These are phyloP conservation scores for Arthrobotrys sinensis DNA, from an alignment of 2,329 filamentous ascomycete species.

Conservation along the genomic window DNA sequence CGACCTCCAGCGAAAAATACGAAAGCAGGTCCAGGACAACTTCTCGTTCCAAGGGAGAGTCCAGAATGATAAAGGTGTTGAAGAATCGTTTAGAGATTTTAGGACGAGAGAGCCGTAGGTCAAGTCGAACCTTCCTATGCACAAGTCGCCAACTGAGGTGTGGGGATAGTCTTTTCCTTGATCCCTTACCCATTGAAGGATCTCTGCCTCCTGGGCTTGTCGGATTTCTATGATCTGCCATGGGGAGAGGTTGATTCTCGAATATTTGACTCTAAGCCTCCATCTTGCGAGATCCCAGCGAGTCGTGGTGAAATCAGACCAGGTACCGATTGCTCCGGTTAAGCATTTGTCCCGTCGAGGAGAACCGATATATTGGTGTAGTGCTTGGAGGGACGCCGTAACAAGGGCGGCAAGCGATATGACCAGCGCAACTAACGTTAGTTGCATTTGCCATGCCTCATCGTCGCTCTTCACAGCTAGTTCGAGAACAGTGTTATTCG, in stretches of 20 bases:
- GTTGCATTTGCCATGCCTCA: slow-evolving; percentile 8
- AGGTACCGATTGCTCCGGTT: slow-evolving; percentile 23
- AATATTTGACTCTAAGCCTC: slow-evolving; percentile 28
- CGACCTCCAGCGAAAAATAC: background rate
- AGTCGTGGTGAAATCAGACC: slow-evolving; percentile 32
- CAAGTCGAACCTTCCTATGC: slow-evolving; percentile 22
- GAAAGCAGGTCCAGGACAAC: slow-evolving; percentile 25
- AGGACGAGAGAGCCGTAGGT: slow-evolving; percentile 14
- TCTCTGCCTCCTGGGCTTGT: slow-evolving; percentile 17
- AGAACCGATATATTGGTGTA: background rate
- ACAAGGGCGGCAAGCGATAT: background rate
- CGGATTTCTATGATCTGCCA: slow-evolving; percentile 9
- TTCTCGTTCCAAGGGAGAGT: slow-evolving; percentile 4
- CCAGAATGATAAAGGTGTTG: background rate
- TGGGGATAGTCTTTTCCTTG: slow-evolving; percentile 1
- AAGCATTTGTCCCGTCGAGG: slow-evolving; percentile 33
- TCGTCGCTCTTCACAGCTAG: background rate
- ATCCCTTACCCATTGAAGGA: slow-evolving; percentile 21
- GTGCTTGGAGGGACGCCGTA: slow-evolving; percentile 1
- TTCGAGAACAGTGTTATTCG: background rate
- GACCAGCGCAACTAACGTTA: background rate
- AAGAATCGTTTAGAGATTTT: background rate
- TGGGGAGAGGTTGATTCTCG: slow-evolving; percentile 15
- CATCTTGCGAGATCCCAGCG: slow-evolving; percentile 32
- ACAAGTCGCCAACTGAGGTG: slow-evolving; percentile 17